Evolutionary conservation across 2,329 filamentous ascomycete genomes (phyloP).

Genomic region (Thermochaetoides dissita): DNA sequence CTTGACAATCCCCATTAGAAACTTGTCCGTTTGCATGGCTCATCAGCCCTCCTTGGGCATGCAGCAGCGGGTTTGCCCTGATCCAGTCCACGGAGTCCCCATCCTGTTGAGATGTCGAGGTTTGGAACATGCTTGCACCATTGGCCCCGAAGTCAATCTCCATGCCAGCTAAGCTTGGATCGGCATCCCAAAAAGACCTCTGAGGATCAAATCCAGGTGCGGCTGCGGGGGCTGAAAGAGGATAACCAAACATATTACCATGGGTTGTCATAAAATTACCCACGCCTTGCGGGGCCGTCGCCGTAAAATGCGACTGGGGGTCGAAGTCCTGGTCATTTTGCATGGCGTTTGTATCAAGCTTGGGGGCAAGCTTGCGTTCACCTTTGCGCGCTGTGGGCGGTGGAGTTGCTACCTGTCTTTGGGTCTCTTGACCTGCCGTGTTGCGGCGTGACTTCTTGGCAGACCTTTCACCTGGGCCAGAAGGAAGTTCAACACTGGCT

Average conservation of each 20-base stretch:
- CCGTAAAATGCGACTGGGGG: conserved; percentile 37
- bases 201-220: conserved; percentile 30
- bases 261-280: conserved; percentile 31
- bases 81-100: conserved; percentile 45
- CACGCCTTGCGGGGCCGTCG: conserved; percentile 33
- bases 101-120: conserved; percentile 27
- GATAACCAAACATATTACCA: conserved; percentile 45
- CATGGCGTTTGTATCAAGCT: conserved; percentile 34
- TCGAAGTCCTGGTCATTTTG: conserved; percentile 43
- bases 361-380: conserved; percentile 40
- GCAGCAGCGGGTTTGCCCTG: conserved; percentile 40
- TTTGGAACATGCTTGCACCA: conserved; percentile 30
- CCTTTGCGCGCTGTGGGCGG: conserved; percentile 44
- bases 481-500: conserved; percentile 16
- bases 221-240: conserved; percentile 42
- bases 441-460: conserved; percentile 33
- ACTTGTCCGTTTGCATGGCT: conserved; percentile 17
- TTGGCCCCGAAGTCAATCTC: conserved; percentile 42
- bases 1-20: conserved; percentile 26
- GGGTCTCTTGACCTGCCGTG: conserved; percentile 24
- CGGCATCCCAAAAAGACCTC: conserved; percentile 42
- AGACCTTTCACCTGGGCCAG: conserved; percentile 19
- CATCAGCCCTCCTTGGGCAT: conserved; percentile 26
- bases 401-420: conserved; percentile 43
- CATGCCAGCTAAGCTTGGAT: conserved; percentile 39